Base-by-base conservation (phyloP, 192 early-diverging fungal genomes). In the Coemansia sp. region DNA sequence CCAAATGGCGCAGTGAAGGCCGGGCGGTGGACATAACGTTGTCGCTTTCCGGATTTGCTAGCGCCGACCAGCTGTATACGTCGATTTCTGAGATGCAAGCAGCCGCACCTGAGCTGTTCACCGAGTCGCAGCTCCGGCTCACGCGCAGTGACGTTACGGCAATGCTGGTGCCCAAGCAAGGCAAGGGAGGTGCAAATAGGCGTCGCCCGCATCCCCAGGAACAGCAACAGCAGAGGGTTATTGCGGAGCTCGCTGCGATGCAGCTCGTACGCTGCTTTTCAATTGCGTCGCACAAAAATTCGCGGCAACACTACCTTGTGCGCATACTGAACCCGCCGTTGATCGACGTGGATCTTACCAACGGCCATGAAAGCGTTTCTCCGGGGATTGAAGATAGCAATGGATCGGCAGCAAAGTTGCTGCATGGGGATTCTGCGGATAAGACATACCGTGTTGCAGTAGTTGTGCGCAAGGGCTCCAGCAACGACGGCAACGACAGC, bases 61-160 rank as follows among this genome's bases (percentile, higher is more conserved):
- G 60, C 30, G 45, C 45, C 8, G 51, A 64, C 12, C 71, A 70
- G 57, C 44, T 83, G 36, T 60, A 49, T 7, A 3, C 30, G 7
- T 55, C 75, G 4, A 60, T 77, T 15, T 12, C 43, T 2, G 63
- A 62, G 23, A 68, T 71, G 65, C 72, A 69, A 18, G 24, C 53
- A 9, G 72, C 69, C 1, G 81, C 72, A 1, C 81, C 81, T 0
- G 81, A 83, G 63, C 68, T 83, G 41, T 77, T 83, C 20, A 72
- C 73, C 0, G 39, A 38, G 21, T 33, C 35, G 43, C 73, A 75
- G 73, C 56, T 63, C 33, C 56, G 43, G 0, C 62, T 70, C 16
- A 56, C 61, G 23, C 61, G 33, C 2, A 62, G 63, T 15, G 62
- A 70, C 36, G 56, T 70, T 53, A 26, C 51, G 23, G 58, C 56